These are phyloP conservation scores for Mucor indicus DNA, from an alignment of 371 early-diverging fungal species.

Conservation along the genomic window DNA sequence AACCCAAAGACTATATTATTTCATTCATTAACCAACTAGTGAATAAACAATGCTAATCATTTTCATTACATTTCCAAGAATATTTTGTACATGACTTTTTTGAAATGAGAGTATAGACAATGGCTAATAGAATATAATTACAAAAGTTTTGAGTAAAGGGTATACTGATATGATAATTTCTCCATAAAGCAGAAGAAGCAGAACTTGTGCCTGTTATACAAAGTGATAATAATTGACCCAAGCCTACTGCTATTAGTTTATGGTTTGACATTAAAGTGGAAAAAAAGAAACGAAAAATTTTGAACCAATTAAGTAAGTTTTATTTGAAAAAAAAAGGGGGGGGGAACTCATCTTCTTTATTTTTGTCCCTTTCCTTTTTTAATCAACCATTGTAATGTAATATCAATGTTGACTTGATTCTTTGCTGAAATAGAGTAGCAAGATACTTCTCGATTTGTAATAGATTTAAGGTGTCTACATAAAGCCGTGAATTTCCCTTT, in stretches of 20 bases:
- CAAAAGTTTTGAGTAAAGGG: conserved; percentile 41
- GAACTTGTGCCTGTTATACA: conserved; percentile 45
- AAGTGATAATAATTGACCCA: conserved; percentile 41
- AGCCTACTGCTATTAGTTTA: conserved; percentile 7
- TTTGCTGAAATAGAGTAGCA: conserved; percentile 99
- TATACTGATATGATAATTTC: conserved; percentile 29
- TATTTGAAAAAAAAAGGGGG: background rate
- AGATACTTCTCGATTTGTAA: conserved; percentile 93
- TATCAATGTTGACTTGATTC: conserved; percentile 95
- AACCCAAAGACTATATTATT: conserved; percentile 31
- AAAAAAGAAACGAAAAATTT: background rate
- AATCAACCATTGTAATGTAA: conserved; percentile 96
- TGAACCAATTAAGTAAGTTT: background rate
- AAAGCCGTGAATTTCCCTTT: background rate
- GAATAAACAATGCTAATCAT: too few relatives aligned
- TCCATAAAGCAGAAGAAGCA: conserved; percentile 45
- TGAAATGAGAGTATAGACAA: conserved; percentile 15
- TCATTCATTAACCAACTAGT: too few relatives aligned
- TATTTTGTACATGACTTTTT: background rate
- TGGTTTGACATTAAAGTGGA: background rate
- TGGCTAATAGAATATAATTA: conserved; percentile 30
- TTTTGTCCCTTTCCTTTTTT: conserved; percentile 73
- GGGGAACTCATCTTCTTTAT: conserved; percentile 16
- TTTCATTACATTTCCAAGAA: conserved; percentile 21
- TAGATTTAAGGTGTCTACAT: conserved; percentile 79